Conservation (phyloP, 768 basidiomycete genomes). For the Auriculariales sp. region DNA sequence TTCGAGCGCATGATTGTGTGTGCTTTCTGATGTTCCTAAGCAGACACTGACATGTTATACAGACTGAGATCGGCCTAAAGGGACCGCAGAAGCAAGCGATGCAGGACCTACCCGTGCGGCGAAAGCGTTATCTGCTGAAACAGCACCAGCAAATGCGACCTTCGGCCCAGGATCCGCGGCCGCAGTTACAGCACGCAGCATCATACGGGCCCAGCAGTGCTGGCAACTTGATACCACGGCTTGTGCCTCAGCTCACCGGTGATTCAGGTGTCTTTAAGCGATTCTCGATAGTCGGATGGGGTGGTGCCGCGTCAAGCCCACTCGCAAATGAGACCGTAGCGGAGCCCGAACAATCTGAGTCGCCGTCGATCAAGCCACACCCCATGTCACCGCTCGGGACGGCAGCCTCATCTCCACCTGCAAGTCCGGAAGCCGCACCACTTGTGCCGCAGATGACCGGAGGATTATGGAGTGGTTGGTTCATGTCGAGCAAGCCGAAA, state of each 20-base stretch:
- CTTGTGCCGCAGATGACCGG: conserved; percentile 51
- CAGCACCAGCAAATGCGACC: conserved; percentile 34
- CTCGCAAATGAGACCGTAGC: conserved; percentile 13
- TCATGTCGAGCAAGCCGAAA: conserved; percentile 33
- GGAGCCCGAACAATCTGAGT: too few species aligned
- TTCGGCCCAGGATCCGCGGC: conserved; percentile 14
- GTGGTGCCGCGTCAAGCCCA: background rate
- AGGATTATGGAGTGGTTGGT: conserved; percentile 63
- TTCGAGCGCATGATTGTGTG: conserved; percentile 64
- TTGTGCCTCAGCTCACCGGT: conserved; percentile 65
- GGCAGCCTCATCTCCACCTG: background rate
- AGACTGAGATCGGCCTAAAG: conserved; percentile 66
- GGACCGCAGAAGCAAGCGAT: conserved; percentile 52
- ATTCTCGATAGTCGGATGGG: conserved; percentile 47
- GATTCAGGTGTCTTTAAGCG: conserved; percentile 53
- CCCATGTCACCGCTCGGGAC: background rate
- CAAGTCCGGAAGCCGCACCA: conserved; percentile 22
- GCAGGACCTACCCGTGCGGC: conserved; percentile 41
- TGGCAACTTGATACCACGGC: conserved; percentile 40
- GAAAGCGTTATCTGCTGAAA: conserved; percentile 52
- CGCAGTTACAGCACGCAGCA: conserved; percentile 21
- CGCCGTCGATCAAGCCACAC: background rate
- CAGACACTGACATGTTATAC: background rate
- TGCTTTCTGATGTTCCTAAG: background rate
- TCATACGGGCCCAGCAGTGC: conserved; percentile 50